Conservation (phyloP, 345 rosid genomes). For the Aquilaria yunnanensis region DNA sequence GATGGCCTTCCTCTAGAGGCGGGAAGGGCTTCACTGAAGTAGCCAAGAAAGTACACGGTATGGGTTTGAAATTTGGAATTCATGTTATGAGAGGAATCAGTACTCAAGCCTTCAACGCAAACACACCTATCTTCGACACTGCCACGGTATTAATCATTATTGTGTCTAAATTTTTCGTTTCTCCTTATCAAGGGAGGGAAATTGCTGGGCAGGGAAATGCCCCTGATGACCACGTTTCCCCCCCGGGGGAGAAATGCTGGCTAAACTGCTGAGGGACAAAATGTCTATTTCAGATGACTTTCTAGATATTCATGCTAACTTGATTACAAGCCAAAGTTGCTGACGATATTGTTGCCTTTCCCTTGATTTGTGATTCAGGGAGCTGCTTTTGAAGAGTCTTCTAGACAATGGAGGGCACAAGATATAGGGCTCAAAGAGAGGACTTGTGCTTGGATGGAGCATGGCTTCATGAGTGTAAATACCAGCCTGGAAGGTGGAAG, state of each 20-base stretch:
- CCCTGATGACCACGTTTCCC: too few relatives aligned
- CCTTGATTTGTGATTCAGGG: constrained; percentile 40
- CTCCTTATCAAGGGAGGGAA: background rate
- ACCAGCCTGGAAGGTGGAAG: constrained; percentile 68
- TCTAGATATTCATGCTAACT: background rate
- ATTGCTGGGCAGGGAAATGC: too few relatives aligned
- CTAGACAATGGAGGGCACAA: constrained; percentile 58
- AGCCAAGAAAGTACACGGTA: constrained; percentile 61
- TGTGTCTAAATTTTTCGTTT: background rate
- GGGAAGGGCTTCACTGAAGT: constrained; percentile 82
- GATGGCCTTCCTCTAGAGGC: constrained; percentile 92
- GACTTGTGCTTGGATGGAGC: constrained; percentile 87
- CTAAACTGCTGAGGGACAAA: background rate
- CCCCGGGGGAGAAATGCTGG: too few relatives aligned
- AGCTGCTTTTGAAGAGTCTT: constrained; percentile 48
- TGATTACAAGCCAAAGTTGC: background rate
- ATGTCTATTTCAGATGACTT: background rate
- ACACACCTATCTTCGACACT: constrained; percentile 63
- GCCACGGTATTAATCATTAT: constrained; percentile 30
- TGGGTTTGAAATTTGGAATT: constrained; percentile 95
- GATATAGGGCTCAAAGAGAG: constrained; percentile 82
- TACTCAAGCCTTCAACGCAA: constrained; percentile 77
- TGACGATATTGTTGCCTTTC: constrained; percentile 9
- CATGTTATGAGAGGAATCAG: constrained; percentile 96
- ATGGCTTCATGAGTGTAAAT: constrained; percentile 91